Conservation (phyloP, 208 protist genomes). For the Trypanosoma platydactyli region DNA sequence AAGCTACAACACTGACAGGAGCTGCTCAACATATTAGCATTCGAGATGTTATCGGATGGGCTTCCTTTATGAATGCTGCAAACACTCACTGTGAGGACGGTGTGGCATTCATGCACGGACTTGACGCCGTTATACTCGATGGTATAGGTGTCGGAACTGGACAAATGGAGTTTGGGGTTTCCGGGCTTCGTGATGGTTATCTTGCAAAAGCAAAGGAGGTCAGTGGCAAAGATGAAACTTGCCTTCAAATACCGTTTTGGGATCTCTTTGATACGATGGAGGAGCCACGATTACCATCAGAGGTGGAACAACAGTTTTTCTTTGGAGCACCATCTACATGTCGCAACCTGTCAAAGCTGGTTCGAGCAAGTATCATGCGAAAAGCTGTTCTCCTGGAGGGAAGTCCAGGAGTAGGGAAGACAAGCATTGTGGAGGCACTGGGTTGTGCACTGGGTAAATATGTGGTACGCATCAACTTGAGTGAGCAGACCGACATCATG, state of each 20-base stretch:
- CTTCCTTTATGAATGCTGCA: conserved; percentile 94
- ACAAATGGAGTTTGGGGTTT: conserved; percentile 28
- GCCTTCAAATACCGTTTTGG: conserved; percentile 66
- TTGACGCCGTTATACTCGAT: conserved; percentile 96
- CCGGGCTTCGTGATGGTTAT: conserved; percentile 23
- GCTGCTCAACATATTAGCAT: conserved; percentile 87
- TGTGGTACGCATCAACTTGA: conserved; percentile 99
- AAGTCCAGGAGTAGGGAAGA: conserved; percentile 98
- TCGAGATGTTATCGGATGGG: conserved; percentile 96
- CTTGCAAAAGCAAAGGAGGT: conserved; percentile 33
- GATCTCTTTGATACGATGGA: conserved; percentile 69
- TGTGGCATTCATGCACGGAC: conserved; percentile 94
- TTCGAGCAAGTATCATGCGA: conserved; percentile 90
- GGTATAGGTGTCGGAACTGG: conserved; percentile 91
- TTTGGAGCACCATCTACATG: conserved; percentile 96
- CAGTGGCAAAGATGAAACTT: conserved; percentile 35
- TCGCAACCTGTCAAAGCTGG: conserved; percentile 96
- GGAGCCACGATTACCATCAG: conserved; percentile 68
- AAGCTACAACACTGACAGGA: conserved; percentile 39
- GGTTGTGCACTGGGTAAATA: conserved; percentile 84
- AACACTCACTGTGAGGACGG: conserved; percentile 54
- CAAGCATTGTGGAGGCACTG: conserved; percentile 97
- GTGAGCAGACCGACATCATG: conserved; percentile 99
- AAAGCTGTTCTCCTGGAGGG: conserved; percentile 98
- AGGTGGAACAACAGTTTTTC: conserved; percentile 81